phyloP scores from a whole-genome alignment of 1,139 yeast genomes.

The Pichia kudriavzevii region DNA sequence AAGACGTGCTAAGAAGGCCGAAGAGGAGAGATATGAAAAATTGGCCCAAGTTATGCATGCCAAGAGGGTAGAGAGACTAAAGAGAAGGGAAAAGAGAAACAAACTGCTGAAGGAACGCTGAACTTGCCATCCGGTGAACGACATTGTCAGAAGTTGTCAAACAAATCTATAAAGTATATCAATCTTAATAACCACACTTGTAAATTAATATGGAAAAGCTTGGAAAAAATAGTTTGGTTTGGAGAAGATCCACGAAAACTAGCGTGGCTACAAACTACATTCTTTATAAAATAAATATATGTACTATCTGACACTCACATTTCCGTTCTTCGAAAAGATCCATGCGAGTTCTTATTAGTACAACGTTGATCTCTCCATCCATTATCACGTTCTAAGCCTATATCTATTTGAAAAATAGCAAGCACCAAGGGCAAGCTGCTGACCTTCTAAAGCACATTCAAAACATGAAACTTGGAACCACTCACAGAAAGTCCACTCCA shows the following conservation, averaged over 20 bases:
- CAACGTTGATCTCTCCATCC: constrained; percentile 27
- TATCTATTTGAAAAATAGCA: constrained; percentile 7
- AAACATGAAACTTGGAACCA: constrained; percentile 5
- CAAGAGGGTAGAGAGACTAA: constrained; percentile 69
- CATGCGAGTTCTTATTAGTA: constrained; percentile 31
- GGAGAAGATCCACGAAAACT: too few relatives aligned
- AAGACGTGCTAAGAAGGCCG: constrained; percentile 62
- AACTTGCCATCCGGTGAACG: too few relatives aligned
- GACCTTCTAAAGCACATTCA: background rate
- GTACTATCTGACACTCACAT: constrained; percentile 31
- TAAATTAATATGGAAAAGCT: too few relatives aligned
- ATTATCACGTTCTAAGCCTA: constrained; percentile 27
- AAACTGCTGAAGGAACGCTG: constrained; percentile 58
- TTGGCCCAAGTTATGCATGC: constrained; percentile 71
- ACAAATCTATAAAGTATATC: too few relatives aligned
- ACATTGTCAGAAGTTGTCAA: too few relatives aligned
- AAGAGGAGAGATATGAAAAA: constrained; percentile 64
- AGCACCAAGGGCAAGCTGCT: constrained; percentile 3
- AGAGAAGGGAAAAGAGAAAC: constrained; percentile 76
- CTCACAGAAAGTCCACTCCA: constrained; percentile 11
- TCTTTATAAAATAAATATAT: constrained; percentile 18
- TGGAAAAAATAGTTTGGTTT: too few relatives aligned
- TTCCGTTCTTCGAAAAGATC: constrained; percentile 24
- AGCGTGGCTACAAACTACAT: too few relatives aligned
- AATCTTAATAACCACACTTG: too few relatives aligned